Percentiles rank a stretch among this genome's conserved stretches.
phyloP scores from a whole-genome alignment of 78 protist genomes.

The Goniomonas avonlea region DNA sequence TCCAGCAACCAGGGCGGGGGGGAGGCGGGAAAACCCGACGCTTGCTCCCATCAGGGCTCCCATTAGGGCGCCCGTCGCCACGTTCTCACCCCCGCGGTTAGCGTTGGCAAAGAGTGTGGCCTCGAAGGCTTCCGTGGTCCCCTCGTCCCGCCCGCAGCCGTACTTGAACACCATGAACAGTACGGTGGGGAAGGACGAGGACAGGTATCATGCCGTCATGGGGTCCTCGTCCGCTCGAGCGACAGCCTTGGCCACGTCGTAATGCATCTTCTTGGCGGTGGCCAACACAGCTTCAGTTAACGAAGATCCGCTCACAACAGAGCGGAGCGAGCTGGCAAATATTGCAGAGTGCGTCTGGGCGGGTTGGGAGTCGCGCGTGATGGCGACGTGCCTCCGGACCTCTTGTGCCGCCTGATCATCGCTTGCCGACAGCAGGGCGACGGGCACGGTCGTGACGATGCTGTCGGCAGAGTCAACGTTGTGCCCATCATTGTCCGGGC shows the following conservation, averaged over 20 bases:
- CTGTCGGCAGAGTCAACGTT: slow-evolving; percentile 7
- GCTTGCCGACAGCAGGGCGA: not conserved
- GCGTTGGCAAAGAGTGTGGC: not conserved
- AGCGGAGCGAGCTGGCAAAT: not conserved
- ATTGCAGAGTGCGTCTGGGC: not conserved
- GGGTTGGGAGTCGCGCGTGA: not conserved
- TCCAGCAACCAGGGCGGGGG: not conserved
- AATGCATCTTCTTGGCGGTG: not conserved
- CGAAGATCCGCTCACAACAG: not conserved
- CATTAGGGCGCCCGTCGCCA: not conserved
- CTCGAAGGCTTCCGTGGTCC: not conserved
- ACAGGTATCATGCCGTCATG: not conserved
- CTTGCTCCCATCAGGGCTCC: not conserved
- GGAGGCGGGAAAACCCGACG: too few species aligned
- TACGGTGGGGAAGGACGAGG: not conserved
- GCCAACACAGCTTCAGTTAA: not conserved
- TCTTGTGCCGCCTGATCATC: not conserved
- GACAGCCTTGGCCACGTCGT: not conserved
- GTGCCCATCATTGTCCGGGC: not conserved
- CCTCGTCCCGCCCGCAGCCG: not conserved
- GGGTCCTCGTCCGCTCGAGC: not conserved
- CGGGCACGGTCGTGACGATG: not conserved
- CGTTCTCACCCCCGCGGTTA: not conserved
- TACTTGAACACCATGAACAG: not conserved
- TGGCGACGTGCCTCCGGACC: not conserved